Evolutionary conservation across 192 early-diverging fungal genomes (phyloP).

Genomic region (Endogone sp.): DNA sequence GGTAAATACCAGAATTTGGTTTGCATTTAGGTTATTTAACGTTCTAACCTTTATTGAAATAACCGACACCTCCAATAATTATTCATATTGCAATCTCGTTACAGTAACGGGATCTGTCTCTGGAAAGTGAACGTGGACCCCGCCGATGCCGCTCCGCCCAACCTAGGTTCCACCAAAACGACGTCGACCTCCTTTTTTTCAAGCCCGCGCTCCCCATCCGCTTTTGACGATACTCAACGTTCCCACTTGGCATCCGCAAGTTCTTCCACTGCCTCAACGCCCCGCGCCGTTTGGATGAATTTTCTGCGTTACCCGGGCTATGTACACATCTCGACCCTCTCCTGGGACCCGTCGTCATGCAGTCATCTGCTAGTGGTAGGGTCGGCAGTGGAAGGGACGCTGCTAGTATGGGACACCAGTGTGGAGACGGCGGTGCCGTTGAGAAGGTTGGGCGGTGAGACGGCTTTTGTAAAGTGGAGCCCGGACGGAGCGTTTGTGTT

Average conservation of each 20-base stretch:
- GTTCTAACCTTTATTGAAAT: background rate
- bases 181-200: background rate
- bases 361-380: slow-evolving; percentile 39
- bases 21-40: background rate
- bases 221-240: background rate
- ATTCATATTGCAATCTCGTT: background rate
- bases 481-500: slow-evolving; percentile 43
- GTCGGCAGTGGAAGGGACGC: slow-evolving; percentile 20
- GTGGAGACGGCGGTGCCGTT: slow-evolving; percentile 26
- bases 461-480: slow-evolving; percentile 42
- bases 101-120: slow-evolving; percentile 45
- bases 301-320: slow-evolving; percentile 33
- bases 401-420: slow-evolving; percentile 46
- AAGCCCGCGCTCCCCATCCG: background rate
- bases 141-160: background rate
- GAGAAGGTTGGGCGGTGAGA: slow-evolving; percentile 29
- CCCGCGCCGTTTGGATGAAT: slow-evolving; percentile 32
- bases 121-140: slow-evolving; percentile 29
- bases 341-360: slow-evolving; percentile 48
- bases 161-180: background rate
- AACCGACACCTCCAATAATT: no score
- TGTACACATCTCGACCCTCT: slow-evolving; percentile 30
- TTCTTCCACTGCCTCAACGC: slow-evolving; percentile 1
- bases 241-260: background rate
- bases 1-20: slow-evolving; percentile 16